These are phyloP conservation scores for Chimonanthus praecox DNA, from an alignment of 164 flowering plant species.

Conservation along the genomic window DNA sequence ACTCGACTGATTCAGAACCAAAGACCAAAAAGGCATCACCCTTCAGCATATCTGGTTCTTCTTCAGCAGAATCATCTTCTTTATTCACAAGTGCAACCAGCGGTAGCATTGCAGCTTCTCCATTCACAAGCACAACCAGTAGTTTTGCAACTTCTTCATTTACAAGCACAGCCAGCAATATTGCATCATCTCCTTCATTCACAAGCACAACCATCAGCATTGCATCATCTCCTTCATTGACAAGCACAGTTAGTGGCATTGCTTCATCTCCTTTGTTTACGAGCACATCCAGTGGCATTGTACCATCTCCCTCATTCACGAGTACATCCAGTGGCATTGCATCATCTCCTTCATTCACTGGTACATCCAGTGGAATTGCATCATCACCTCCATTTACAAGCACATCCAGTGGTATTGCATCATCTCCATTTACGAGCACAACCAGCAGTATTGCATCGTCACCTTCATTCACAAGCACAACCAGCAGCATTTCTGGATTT, in stretches of 20 bases:
- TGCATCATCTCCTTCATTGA: slow-evolving; percentile 17
- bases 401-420: too few relatives aligned
- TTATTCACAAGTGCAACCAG: background rate
- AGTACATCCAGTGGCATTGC: background rate
- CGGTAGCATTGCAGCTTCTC: background rate
- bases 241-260: background rate
- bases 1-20: slow-evolving; percentile 20
- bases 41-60: slow-evolving; percentile 17
- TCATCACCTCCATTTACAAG: slow-evolving; percentile 1
- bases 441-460: too few relatives aligned
- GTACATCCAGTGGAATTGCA: slow-evolving; percentile 18
- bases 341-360: slow-evolving; percentile 19
- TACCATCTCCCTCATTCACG: slow-evolving; percentile 16
- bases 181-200: slow-evolving; percentile 18
- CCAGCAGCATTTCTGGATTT: slow-evolving; percentile 36
- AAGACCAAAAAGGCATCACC: slow-evolving; percentile 24
- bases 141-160: too few relatives aligned
- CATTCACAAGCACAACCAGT: too few relatives aligned
- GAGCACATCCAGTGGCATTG: background rate
- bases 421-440: too few relatives aligned
- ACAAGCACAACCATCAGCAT: background rate
- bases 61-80: slow-evolving; percentile 23
- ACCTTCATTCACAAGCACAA: slow-evolving; percentile 7
- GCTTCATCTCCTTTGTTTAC: slow-evolving; percentile 17
- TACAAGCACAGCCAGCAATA: too few relatives aligned